phyloP scores from a whole-genome alignment of 208 protist species.

The Herpetomonas samuelpessoai region DNA sequence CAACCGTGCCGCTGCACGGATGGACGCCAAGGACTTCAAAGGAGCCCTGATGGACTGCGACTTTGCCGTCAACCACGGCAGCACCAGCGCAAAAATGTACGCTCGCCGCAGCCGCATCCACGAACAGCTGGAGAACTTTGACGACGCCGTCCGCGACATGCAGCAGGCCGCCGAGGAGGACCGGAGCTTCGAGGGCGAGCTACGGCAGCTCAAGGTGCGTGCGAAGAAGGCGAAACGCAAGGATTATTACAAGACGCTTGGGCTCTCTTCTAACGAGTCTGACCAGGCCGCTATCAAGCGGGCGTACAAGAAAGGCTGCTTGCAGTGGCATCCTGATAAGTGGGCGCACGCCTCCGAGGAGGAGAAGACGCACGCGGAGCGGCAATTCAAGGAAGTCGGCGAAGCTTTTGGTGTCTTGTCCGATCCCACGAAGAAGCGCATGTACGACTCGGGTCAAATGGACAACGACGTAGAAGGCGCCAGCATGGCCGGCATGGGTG shows the following conservation, averaged over 20 bases:
- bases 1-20: conserved; percentile 88
- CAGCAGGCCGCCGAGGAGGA: conserved; percentile 80
- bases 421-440: conserved; percentile 83
- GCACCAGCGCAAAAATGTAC: conserved; percentile 80
- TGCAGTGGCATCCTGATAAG: conserved; percentile 94
- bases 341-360: conserved; percentile 75
- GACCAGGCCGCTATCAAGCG: conserved; percentile 71
- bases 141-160: conserved; percentile 88
- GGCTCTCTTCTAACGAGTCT: conserved; percentile 57
- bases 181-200: conserved; percentile 45
- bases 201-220: conserved; percentile 54
- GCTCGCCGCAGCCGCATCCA: conserved; percentile 83
- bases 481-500: conserved; percentile 22
- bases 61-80: conserved; percentile 90
- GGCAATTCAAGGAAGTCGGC: conserved; percentile 87
- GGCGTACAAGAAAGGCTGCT: conserved; percentile 82
- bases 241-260: conserved; percentile 93
- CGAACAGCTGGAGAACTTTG: conserved; percentile 78
- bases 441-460: conserved; percentile 89
- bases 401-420: conserved; percentile 86
- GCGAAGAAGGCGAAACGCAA: conserved; percentile 76
- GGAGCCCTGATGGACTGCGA: conserved; percentile 88
- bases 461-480: conserved; percentile 84
- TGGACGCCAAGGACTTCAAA: conserved; percentile 85
- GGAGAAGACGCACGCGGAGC: conserved; percentile 75